These are phyloP conservation scores for Digitaria exilis DNA, from an alignment of 202 grass and related monocot species.

Conservation along the genomic window DNA sequence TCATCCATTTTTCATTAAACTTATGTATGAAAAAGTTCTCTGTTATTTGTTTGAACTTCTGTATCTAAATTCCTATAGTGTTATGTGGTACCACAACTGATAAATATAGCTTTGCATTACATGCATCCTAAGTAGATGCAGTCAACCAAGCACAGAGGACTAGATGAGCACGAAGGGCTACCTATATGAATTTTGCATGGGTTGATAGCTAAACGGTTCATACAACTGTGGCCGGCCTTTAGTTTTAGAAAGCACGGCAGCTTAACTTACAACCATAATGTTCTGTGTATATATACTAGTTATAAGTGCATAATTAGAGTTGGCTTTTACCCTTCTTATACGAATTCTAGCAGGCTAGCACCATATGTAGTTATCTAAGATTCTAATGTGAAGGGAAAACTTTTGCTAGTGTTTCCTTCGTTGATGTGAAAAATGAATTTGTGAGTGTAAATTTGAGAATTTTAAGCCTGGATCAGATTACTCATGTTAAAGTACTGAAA, in stretches of 20 bases:
- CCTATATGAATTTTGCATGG: conserved; percentile 3
- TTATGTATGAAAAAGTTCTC: conserved; percentile 3
- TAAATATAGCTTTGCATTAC: not conserved
- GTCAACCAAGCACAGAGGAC: not conserved
- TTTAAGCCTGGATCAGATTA: not conserved
- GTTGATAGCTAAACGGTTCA: not conserved
- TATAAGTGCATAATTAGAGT: not conserved
- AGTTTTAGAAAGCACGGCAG: not conserved
- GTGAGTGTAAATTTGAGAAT: not conserved
- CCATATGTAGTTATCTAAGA: not conserved
- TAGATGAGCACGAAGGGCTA: conserved; percentile 1
- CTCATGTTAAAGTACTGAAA: conserved; percentile 3
- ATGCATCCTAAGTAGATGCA: not conserved
- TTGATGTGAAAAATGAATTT: conserved; percentile 8
- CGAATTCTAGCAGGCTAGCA: not conserved
- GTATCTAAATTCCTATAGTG: not conserved
- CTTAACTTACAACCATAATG: not conserved
- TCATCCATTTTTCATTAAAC: conserved; percentile 16
- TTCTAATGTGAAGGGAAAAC: conserved; percentile 1
- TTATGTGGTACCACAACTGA: not conserved
- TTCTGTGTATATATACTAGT: not conserved
- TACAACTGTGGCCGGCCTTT: not conserved
- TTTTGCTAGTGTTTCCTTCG: not conserved
- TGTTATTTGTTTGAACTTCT: not conserved
- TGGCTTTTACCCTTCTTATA: not conserved